A percentile compares a stretch with the other conserved stretches of the same genome.
These are phyloP conservation scores for Alternaria hordeiaustralica DNA, from an alignment of 2,329 filamentous ascomycete genomes.

Conservation along the genomic window DNA sequence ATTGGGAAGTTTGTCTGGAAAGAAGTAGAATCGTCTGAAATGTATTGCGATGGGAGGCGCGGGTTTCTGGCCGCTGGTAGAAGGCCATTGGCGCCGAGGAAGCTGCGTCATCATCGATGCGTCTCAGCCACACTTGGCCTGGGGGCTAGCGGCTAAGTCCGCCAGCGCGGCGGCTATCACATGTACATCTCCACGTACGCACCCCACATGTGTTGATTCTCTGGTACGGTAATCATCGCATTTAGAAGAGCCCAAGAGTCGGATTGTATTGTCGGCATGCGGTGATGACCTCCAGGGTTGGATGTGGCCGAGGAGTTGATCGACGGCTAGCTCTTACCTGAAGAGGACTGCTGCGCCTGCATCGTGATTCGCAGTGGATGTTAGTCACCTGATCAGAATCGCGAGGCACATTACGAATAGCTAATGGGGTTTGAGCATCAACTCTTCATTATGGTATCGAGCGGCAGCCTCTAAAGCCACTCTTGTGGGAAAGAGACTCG, in stretches of 20 bases:
- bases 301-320: not conserved
- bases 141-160: too few species aligned
- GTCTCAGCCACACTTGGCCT: slow-evolving; percentile 8
- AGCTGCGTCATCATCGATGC: slow-evolving; percentile 12
- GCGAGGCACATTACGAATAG: not conserved
- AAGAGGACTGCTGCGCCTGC: not conserved
- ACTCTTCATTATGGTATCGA: slow-evolving; percentile 19
- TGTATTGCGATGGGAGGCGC: not conserved
- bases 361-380: not conserved
- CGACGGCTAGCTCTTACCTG: not conserved
- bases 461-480: slow-evolving; percentile 16
- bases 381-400: not conserved
- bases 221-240: not conserved
- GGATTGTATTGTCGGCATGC: too few species aligned
- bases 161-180: not conserved
- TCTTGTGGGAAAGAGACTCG: slow-evolving; percentile 34
- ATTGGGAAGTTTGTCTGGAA: too few species aligned
- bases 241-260: not conserved
- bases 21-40: not conserved
- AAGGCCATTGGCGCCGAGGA: slow-evolving; percentile 12
- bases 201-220: not conserved
- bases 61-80: not conserved
- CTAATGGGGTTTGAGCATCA: not conserved
- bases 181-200: not conserved
- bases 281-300: too few species aligned